Percentiles rank a stretch among this genome's conserved stretches.
Evolutionary conservation across 495 filamentous ascomycete species (phyloP).

Genomic region (Penicillium flavigenum): DNA sequence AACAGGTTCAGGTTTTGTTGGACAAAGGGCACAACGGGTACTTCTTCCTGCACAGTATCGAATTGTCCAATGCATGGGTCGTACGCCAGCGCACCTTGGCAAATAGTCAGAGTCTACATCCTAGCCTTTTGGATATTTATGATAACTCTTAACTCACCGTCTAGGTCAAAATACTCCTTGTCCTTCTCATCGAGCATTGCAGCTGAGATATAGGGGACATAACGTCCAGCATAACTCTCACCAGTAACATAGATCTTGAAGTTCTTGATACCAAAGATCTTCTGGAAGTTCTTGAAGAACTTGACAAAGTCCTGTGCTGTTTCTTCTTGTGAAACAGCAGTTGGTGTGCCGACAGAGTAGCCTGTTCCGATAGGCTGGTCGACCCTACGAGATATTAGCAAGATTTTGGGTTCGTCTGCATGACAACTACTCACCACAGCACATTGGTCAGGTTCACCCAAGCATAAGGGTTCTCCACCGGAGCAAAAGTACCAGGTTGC

Average conservation of each 20-base stretch:
- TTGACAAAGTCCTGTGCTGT: conserved; percentile 59
- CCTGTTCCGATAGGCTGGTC: conserved; percentile 60
- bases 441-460: conserved; percentile 69
- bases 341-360: conserved; percentile 55
- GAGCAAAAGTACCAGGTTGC: conserved; percentile 57
- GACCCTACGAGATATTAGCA: conserved; percentile 31
- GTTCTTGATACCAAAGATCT: conserved; percentile 59
- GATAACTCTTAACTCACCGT: conserved; percentile 31
- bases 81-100: conserved; percentile 39
- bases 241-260: conserved; percentile 63
- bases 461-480: conserved; percentile 60
- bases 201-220: conserved; percentile 55
- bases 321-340: conserved; percentile 54
- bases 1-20: conserved; percentile 54
- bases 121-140: not conserved
- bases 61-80: conserved; percentile 46
- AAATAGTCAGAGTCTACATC: conserved; percentile 1
- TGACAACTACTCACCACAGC: conserved; percentile 47
- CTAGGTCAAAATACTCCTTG: conserved; percentile 48
- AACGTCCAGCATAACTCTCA: conserved; percentile 58
- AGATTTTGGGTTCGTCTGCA: not conserved
- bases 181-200: conserved; percentile 52
- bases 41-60: conserved; percentile 41
- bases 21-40: conserved; percentile 48
- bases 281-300: conserved; percentile 64